Percentiles rank a stretch among this genome's conserved stretches.
Evolutionary conservation across 2,329 filamentous ascomycete genomes (phyloP).

Genomic region (Colletotrichum aenigma): DNA sequence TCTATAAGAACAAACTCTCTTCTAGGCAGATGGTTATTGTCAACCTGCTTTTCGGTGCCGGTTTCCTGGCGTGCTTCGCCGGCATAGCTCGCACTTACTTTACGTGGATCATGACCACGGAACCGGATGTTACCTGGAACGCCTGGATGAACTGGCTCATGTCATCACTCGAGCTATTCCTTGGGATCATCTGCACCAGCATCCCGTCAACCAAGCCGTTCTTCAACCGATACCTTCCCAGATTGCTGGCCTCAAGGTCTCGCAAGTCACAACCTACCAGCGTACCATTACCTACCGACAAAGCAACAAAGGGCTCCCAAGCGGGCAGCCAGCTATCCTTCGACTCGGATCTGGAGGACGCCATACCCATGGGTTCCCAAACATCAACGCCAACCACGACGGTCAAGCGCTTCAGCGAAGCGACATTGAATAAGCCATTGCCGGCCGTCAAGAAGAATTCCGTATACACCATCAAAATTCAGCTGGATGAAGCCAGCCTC

Average conservation of each 20-base stretch:
- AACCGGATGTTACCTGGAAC: constrained; percentile 39
- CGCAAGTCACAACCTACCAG: not conserved
- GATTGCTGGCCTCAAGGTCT: constrained; percentile 22
- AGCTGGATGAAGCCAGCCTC: constrained; percentile 13
- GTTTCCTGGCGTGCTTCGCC: constrained; percentile 48
- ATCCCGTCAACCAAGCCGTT: constrained; percentile 49
- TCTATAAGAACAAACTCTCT: constrained; percentile 43
- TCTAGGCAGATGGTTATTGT: constrained; percentile 50
- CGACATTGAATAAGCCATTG: constrained; percentile 31
- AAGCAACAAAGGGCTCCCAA: not conserved
- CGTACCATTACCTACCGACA: not conserved
- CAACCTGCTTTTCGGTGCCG: constrained; percentile 52
- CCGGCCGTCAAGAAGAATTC: constrained; percentile 21
- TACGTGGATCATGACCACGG: constrained; percentile 31
- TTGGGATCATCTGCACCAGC: constrained; percentile 50
- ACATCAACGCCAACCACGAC: not conserved
- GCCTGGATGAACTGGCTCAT: constrained; percentile 38
- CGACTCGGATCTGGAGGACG: not conserved
- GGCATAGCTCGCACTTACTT: constrained; percentile 42
- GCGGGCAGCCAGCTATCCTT: not conserved
- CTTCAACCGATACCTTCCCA: constrained; percentile 40
- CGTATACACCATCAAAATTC: constrained; percentile 19
- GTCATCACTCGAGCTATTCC: constrained; percentile 42
- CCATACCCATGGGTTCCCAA: not conserved
- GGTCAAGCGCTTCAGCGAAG: not conserved